phyloP scores from a whole-genome alignment of 352 stramenopile genomes.

The Phytophthora pisi region DNA sequence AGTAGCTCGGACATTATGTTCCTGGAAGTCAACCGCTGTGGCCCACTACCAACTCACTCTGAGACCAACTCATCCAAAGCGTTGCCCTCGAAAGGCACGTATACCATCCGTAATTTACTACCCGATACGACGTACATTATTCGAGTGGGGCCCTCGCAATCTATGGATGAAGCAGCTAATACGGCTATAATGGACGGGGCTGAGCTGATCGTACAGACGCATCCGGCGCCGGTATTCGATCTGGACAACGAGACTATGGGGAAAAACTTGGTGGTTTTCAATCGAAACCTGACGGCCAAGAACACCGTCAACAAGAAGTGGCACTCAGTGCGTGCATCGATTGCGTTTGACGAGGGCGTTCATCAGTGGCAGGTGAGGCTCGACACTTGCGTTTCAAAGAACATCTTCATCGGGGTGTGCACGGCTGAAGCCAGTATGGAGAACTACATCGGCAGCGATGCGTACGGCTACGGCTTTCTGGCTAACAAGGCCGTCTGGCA shows the following conservation, averaged over 20 bases:
- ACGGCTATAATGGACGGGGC: not conserved
- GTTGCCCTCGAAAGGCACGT: slow-evolving; percentile 44
- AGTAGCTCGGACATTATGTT: slow-evolving; percentile 12
- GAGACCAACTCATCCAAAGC: slow-evolving; percentile 16
- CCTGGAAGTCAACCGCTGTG: slow-evolving; percentile 21
- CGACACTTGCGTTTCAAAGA: slow-evolving; percentile 90
- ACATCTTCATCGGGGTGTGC: slow-evolving; percentile 92
- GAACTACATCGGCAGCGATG: slow-evolving; percentile 92
- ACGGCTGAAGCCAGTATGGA: slow-evolving; percentile 73
- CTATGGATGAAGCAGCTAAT: not conserved
- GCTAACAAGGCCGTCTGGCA: slow-evolving; percentile 93
- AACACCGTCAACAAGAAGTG: slow-evolving; percentile 92
- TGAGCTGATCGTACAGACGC: slow-evolving; percentile 56
- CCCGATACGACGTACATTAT: slow-evolving; percentile 56
- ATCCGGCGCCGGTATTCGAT: slow-evolving; percentile 67
- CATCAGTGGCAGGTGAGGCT: slow-evolving; percentile 90
- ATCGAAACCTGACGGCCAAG: slow-evolving; percentile 79
- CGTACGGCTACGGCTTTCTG: slow-evolving; percentile 89
- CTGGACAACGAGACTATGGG: slow-evolving; percentile 65
- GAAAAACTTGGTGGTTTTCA: slow-evolving; percentile 79
- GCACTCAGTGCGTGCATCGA: slow-evolving; percentile 77
- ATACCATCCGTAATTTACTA: slow-evolving; percentile 44
- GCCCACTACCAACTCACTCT: not conserved
- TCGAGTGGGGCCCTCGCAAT: slow-evolving; percentile 28
- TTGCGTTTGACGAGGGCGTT: slow-evolving; percentile 77